Percentiles rank a stretch among this genome's conserved stretches.
Evolutionary conservation across 2,329 filamentous ascomycete genomes (phyloP).

Genomic region (Thelonectria blattea): DNA sequence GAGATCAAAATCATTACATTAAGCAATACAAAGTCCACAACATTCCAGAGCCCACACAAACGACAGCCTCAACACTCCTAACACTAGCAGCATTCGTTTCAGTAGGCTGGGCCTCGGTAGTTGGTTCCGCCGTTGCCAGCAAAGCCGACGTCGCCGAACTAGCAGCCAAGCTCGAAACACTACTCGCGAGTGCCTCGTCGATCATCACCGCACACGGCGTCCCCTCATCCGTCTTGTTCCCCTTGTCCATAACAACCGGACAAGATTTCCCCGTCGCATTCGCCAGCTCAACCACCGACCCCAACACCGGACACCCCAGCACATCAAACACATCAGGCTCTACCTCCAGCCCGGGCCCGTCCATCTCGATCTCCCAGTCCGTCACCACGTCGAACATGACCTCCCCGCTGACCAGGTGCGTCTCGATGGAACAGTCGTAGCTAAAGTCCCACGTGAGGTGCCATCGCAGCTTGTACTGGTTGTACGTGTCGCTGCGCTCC

Average conservation of each 20-base stretch:
- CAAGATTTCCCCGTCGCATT: background rate
- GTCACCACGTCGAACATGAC: background rate
- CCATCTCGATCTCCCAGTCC: background rate
- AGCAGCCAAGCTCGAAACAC: background rate
- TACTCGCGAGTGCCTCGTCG: background rate
- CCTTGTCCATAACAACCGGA: background rate
- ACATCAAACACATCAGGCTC: background rate
- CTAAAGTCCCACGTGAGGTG: background rate
- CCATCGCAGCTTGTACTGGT: background rate
- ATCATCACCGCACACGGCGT: background rate
- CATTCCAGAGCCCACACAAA: background rate
- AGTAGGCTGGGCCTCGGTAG: background rate
- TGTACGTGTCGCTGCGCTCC: background rate
- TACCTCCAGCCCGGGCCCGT: background rate
- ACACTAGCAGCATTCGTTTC: background rate
- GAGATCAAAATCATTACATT: background rate
- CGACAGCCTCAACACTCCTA: background rate
- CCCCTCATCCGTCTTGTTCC: background rate
- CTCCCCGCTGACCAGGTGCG: background rate
- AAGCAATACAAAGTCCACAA: background rate
- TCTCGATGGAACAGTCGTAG: background rate
- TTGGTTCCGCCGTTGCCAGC: background rate
- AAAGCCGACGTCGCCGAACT: background rate
- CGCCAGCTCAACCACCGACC: background rate
- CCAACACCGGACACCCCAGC: background rate